These are phyloP conservation scores for Aspergillus ibericus DNA, from an alignment of 2,329 filamentous ascomycete species.

Conservation along the genomic window DNA sequence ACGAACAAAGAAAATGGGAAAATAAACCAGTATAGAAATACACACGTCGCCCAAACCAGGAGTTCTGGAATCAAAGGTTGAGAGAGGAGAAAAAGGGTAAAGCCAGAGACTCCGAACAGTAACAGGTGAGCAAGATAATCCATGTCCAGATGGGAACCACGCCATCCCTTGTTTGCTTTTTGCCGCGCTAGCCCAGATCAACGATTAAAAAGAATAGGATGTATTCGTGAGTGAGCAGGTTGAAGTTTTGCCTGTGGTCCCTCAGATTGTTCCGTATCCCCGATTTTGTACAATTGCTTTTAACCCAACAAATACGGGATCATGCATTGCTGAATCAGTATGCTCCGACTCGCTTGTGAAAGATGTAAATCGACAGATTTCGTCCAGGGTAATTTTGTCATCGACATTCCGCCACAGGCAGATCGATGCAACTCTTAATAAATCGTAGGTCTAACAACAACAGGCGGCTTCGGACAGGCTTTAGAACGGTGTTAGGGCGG, in stretches of 20 bases:
- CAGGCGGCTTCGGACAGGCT: conserved; percentile 10
- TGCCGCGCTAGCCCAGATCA: conserved; percentile 14
- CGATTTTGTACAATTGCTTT: conserved; percentile 2
- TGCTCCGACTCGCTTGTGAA: not conserved
- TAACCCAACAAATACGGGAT: not conserved
- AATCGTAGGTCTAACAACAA: conserved; percentile 5
- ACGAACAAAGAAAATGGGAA: conserved; percentile 19
- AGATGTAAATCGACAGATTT: not conserved
- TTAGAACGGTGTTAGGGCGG: not conserved
- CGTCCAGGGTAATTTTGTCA: not conserved
- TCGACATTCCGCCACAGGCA: conserved; percentile 12
- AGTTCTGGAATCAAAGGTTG: conserved; percentile 25
- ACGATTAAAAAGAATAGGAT: not conserved
- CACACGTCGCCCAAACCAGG: conserved; percentile 33
- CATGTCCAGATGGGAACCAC: conserved; percentile 8
- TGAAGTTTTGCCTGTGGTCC: not conserved
- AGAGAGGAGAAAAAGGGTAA: conserved; percentile 17
- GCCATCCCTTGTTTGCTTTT: conserved; percentile 9
- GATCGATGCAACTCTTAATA: conserved; percentile 4
- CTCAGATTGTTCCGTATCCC: not conserved
- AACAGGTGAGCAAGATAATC: conserved; percentile 13
- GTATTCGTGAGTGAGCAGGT: not conserved
- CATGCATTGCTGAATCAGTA: not conserved
- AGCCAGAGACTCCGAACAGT: conserved; percentile 17
- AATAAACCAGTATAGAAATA: conserved; percentile 37